phyloP scores from a whole-genome alignment of 129 eudicot species.

The Chrysanthemum lavandulifolium region DNA sequence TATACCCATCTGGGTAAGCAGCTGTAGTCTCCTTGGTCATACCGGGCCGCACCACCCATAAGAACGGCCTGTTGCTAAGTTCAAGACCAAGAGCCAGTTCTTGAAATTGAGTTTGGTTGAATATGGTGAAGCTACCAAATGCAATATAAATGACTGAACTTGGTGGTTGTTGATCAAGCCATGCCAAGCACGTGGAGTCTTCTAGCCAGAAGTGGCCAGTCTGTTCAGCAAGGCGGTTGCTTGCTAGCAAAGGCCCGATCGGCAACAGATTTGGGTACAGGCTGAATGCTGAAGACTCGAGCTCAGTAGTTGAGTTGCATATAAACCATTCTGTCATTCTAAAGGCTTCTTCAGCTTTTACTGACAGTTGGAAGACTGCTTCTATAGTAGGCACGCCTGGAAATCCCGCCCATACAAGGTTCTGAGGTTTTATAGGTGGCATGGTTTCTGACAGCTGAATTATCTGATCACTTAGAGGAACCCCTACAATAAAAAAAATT shows the following conservation, averaged over 20 bases:
- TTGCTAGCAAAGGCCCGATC: conserved; percentile 54
- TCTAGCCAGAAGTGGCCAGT: conserved; percentile 53
- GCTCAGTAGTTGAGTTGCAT: conserved; percentile 48
- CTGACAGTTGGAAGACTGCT: conserved; percentile 8
- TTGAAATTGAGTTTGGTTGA: conserved; percentile 42
- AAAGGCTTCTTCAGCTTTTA: background rate
- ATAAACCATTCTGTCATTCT: conserved; percentile 33
- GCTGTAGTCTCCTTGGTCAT: conserved; percentile 18
- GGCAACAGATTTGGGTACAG: conserved; percentile 34
- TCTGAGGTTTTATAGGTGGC: conserved; percentile 37
- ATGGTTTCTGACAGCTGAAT: conserved; percentile 48
- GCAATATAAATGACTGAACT: conserved; percentile 54
- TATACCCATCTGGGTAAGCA: conserved; percentile 39
- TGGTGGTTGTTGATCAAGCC: conserved; percentile 56
- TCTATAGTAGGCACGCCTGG: conserved; percentile 15
- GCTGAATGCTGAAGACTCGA: conserved; percentile 42
- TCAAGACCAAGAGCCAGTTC: conserved; percentile 71
- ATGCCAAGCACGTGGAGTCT: conserved; percentile 48
- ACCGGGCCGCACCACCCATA: conserved; percentile 66
- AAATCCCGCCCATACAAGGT: conserved; percentile 38
- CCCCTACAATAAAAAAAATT: conserved; percentile 29
- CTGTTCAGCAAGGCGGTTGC: conserved; percentile 41
- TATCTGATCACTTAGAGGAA: conserved; percentile 26
- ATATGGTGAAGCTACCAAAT: conserved; percentile 58
- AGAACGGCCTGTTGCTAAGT: conserved; percentile 41